Conservation (phyloP, 108 stramenopile genomes). For the Schizochytrium sp. region DNA sequence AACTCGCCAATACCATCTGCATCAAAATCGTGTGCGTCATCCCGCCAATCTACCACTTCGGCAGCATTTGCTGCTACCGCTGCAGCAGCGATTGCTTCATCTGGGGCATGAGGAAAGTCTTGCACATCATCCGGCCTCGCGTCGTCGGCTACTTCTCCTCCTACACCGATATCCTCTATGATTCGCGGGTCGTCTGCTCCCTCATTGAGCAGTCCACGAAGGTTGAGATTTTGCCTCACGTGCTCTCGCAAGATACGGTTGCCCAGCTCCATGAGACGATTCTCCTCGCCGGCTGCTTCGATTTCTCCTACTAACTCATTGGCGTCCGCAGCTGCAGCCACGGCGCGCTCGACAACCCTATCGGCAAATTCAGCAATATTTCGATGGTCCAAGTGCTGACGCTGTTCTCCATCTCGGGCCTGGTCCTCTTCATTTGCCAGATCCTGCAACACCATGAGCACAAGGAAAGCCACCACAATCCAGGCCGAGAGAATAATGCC, state of each 20-base stretch:
- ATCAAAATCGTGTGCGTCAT: too few species aligned
- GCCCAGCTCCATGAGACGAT: neutral
- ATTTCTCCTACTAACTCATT: neutral
- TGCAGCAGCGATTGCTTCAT: neutral
- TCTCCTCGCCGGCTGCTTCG: neutral
- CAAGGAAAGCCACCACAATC: neutral
- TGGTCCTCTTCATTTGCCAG: neutral
- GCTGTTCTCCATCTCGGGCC: neutral
- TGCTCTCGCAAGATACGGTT: neutral
- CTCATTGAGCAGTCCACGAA: neutral
- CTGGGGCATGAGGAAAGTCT: neutral
- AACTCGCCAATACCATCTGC: too few species aligned
- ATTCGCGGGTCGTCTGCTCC: neutral
- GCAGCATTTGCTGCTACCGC: neutral
- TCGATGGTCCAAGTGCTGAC: neutral
- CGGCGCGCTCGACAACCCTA: neutral
- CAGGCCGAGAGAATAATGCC: neutral
- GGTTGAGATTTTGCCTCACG: neutral
- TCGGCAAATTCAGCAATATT: conserved; percentile 8
- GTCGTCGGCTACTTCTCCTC: neutral
- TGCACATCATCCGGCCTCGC: neutral
- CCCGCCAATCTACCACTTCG: neutral
- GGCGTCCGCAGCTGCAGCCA: neutral
- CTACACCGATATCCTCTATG: neutral
- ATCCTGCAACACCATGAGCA: neutral